Conservation (phyloP, 2,329 filamentous ascomycete species). For the Trichoderma endophyticum region DNA sequence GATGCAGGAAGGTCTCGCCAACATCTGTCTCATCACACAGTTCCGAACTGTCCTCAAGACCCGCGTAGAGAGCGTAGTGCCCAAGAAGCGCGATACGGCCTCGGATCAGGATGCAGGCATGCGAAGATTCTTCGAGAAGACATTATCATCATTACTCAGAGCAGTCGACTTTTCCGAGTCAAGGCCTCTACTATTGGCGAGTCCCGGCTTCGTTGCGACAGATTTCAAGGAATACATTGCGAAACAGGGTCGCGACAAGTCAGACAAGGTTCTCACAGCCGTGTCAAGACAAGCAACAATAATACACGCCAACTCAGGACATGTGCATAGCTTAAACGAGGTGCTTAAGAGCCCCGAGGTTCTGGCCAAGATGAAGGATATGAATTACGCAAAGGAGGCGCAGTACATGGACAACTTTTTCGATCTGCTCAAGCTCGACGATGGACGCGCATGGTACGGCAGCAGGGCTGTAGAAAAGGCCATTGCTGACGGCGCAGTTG, state of each 20-base stretch:
- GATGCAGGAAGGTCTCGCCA: conserved; percentile 84
- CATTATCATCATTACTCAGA: conserved; percentile 69
- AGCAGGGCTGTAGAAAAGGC: conserved; percentile 76
- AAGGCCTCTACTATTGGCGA: conserved; percentile 77
- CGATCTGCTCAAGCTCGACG: conserved; percentile 73
- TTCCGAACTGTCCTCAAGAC: conserved; percentile 71
- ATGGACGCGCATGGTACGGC: conserved; percentile 89
- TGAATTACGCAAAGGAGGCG: conserved; percentile 83
- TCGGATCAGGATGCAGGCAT: conserved; percentile 68
- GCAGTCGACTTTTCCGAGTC: conserved; percentile 71
- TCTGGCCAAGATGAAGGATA: conserved; percentile 72
- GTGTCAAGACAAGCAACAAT: conserved; percentile 64
- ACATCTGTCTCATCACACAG: conserved; percentile 79
- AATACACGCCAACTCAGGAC: conserved; percentile 80
- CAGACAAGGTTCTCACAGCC: conserved; percentile 66
- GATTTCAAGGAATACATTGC: conserved; percentile 74
- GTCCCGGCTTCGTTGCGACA: conserved; percentile 80
- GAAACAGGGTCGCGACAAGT: conserved; percentile 54
- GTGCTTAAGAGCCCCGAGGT: conserved; percentile 80
- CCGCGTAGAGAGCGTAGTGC: conserved; percentile 60
- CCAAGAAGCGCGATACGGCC: conserved; percentile 63
- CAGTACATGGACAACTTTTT: conserved; percentile 81
- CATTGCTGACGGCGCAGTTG: conserved; percentile 83
- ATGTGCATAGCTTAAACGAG: conserved; percentile 84
- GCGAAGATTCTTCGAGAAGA: conserved; percentile 71